phyloP scores from a whole-genome alignment of 2,329 filamentous ascomycete genomes.

The Epichloe glyceriae region DNA sequence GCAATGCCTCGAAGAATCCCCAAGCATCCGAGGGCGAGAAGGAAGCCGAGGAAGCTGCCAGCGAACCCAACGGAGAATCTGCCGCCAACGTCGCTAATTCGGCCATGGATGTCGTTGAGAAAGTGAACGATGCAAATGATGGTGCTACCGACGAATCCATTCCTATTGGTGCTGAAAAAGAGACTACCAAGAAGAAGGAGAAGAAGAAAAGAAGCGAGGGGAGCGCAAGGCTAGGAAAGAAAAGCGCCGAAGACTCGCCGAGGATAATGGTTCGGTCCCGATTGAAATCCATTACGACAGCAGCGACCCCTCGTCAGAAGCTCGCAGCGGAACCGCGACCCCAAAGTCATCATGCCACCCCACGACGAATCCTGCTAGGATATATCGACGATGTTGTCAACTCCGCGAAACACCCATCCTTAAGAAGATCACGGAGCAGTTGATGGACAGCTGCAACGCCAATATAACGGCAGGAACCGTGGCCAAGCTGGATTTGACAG shows the following conservation, averaged over 20 bases:
- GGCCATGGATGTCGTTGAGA: conserved; percentile 1
- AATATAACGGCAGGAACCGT: conserved; percentile 61
- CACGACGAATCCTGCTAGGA: conserved; percentile 80
- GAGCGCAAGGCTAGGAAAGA: conserved; percentile 88
- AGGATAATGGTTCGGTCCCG: conserved; percentile 76
- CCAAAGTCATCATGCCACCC: conserved; percentile 34
- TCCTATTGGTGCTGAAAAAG: conserved; percentile 23
- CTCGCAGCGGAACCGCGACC: conserved; percentile 8
- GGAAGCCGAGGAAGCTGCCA: conserved; percentile 20
- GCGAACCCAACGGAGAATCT: not conserved
- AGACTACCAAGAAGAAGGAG: conserved; percentile 62
- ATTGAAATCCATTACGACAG: conserved; percentile 68
- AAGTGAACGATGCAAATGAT: conserved; percentile 15
- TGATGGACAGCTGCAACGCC: conserved; percentile 56
- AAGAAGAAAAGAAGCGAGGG: conserved; percentile 91
- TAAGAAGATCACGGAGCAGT: conserved; percentile 82
- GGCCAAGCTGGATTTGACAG: conserved; percentile 68
- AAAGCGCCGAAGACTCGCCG: conserved; percentile 69
- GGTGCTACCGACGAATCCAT: conserved; percentile 9
- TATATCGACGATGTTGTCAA: conserved; percentile 91
- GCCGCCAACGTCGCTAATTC: not conserved
- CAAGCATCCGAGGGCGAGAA: conserved; percentile 40
- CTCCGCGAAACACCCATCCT: conserved; percentile 83
- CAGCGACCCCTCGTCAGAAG: conserved; percentile 41
- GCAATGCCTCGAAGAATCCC: conserved; percentile 57